phyloP scores from a whole-genome alignment of 2,329 filamentous ascomycete species.

The Simplicillium aogashimaense region DNA sequence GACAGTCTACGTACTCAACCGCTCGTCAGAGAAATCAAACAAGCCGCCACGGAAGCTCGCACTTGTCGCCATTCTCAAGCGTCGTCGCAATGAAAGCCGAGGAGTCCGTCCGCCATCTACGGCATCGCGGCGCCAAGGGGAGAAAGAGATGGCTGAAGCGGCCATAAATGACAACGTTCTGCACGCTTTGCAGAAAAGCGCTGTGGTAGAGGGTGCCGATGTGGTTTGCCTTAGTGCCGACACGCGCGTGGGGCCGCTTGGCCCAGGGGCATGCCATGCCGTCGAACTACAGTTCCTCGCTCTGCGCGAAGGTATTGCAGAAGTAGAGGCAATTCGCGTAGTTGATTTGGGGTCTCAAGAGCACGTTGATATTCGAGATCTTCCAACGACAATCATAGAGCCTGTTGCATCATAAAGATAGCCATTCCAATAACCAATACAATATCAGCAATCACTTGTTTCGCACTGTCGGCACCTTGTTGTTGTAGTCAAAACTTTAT shows the following conservation, averaged over 20 bases:
- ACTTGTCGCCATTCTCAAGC: conserved; percentile 56
- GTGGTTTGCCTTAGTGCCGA: conserved; percentile 69
- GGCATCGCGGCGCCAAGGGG: conserved; percentile 20
- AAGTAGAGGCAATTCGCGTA: conserved; percentile 63
- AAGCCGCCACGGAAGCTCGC: conserved; percentile 54
- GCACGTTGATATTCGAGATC: conserved; percentile 65
- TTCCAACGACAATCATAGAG: conserved; percentile 58
- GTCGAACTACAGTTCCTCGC: conserved; percentile 65
- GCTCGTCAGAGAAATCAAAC: conserved; percentile 37
- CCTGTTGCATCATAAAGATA: conserved; percentile 11
- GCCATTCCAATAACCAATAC: neutral
- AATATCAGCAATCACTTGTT: neutral
- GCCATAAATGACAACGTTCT: conserved; percentile 63
- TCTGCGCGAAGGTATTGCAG: conserved; percentile 53
- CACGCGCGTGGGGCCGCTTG: conserved; percentile 61
- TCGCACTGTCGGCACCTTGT: neutral
- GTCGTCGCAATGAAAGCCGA: conserved; percentile 47
- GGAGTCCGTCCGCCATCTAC: conserved; percentile 44
- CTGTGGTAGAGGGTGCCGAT: conserved; percentile 53
- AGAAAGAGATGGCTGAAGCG: conserved; percentile 47
- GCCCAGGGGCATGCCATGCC: conserved; percentile 63
- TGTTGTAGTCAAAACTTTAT: neutral
- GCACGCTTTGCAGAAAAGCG: conserved; percentile 60
- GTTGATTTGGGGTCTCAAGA: conserved; percentile 66
- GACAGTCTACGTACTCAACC: conserved; percentile 69